Percentiles rank a stretch among this genome's conserved stretches.
Conservation (phyloP, 1,284 basidiomycete species). For the Meripilus lineatus region DNA sequence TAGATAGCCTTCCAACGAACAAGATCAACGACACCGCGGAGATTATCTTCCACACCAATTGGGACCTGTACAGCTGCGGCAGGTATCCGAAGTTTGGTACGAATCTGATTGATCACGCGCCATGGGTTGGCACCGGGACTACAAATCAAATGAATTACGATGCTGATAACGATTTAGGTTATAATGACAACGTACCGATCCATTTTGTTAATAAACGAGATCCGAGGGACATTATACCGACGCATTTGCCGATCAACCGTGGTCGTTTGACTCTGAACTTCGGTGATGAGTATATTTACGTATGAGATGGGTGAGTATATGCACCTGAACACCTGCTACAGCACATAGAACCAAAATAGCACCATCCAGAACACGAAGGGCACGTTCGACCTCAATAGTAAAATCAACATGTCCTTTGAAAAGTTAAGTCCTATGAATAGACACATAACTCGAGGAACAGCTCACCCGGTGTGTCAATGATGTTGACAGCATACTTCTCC, state of each 20-base stretch:
- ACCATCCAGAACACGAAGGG: slow-evolving; percentile 93
- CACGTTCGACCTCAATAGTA: slow-evolving; percentile 98
- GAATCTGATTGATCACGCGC: slow-evolving; percentile 91
- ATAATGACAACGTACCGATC: slow-evolving; percentile 57
- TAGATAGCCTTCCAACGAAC: slow-evolving; percentile 95
- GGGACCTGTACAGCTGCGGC: slow-evolving; percentile 97
- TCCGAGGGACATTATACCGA: slow-evolving; percentile 90
- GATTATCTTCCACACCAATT: slow-evolving; percentile 88
- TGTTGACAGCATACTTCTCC: slow-evolving; percentile 92
- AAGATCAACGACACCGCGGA: slow-evolving; percentile 90
- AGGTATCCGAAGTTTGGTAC: slow-evolving; percentile 86
- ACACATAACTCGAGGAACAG: not conserved
- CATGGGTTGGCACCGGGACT: slow-evolving; percentile 97
- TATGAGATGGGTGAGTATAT: slow-evolving; percentile 17
- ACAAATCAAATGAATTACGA: slow-evolving; percentile 5
- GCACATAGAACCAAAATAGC: slow-evolving; percentile 97
- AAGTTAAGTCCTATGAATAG: not conserved
- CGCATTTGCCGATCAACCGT: slow-evolving; percentile 99
- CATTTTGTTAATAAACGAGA: slow-evolving; percentile 99
- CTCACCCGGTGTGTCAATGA: slow-evolving; percentile 95
- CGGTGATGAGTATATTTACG: not conserved
- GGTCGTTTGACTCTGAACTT: slow-evolving; percentile 86
- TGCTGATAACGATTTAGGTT: not conserved
- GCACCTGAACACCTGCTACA: slow-evolving; percentile 90
- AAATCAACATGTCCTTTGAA: slow-evolving; percentile 93